Base-by-base conservation (phyloP, 768 basidiomycete genomes). In the Filobasidium wieringae region DNA sequence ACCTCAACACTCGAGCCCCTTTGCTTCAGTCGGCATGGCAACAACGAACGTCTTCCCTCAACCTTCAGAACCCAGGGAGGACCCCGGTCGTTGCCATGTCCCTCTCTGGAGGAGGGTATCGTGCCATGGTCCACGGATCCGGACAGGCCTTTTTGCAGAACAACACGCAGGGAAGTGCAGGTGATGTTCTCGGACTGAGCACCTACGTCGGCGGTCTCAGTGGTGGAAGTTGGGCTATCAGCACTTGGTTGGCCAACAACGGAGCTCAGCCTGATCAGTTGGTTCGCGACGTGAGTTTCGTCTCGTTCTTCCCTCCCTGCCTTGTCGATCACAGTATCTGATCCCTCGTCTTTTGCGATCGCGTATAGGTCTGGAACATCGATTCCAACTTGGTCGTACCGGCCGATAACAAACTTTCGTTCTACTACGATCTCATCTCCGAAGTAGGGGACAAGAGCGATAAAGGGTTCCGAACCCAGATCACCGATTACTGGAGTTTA, bases 71-170 rank as follows among this genome's bases (percentile, higher is more conserved):
- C 9, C 70, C 70, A 7, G 63, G 67, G 24, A 49, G 70, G 29
- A 67, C 65, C 27, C 70, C 70, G 4, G 57, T 58, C 1, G 72
- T 86, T 26, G 84, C 80, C 1, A 75, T 86, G 51, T 85, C 85
- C 1, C 73, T 86, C 9, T 82, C 83, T 24, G 87, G 87, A 2
- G 84, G 84, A 14, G 85, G 85, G 0, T 78, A 83, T 37, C 77
- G 87, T 36, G 80, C 85, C 0, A 84, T 84, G 0, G 79, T 81
- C 59, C 84, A 79, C 57, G 83, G 80, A 22, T 85, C 83, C 0
- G 84, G 59, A 7, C 32, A 40, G 36, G 59, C 59, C 14, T 60
- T 60, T 32, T 53, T 55, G 54, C 59, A 55, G 14, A 60, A 60
- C 27, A 36, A 31, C 31, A 60, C 59, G 4, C 15, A 33, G 14